phyloP scores from a whole-genome alignment of 2,329 filamentous ascomycete species.

The Colletotrichum sp. region DNA sequence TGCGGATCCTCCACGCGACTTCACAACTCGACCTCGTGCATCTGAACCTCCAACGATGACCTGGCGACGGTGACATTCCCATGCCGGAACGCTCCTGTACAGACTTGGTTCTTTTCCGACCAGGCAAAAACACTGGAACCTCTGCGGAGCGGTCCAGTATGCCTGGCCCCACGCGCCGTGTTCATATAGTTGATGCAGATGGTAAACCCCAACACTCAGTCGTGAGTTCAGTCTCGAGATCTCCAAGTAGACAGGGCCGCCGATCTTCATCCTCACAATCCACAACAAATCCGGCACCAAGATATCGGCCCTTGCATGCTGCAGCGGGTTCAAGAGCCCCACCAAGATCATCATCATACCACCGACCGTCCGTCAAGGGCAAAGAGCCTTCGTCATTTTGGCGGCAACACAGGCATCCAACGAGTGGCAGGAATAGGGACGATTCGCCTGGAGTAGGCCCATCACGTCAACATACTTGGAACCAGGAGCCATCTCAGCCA shows the following conservation, averaged over 20 bases:
- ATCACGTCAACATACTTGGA: not conserved
- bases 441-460: not conserved
- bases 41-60: not conserved
- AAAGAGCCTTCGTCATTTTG: not conserved
- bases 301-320: not conserved
- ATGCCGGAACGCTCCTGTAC: not conserved
- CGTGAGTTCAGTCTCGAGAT: not conserved
- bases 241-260: not conserved
- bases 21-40: not conserved
- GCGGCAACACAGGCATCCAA: not conserved
- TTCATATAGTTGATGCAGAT: not conserved
- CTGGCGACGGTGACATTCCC: not conserved
- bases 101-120: not conserved
- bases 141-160: not conserved
- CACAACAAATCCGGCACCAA: not conserved
- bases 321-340: not conserved
- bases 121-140: not conserved
- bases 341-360: not conserved
- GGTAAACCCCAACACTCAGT: not conserved
- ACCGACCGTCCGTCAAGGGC: not conserved
- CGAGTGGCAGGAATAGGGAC: not conserved
- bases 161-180: not conserved
- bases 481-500: not conserved
- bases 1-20: not conserved
- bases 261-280: not conserved